These are phyloP conservation scores for Naematelia encephala DNA, from an alignment of 768 basidiomycete species.

Conservation along the genomic window DNA sequence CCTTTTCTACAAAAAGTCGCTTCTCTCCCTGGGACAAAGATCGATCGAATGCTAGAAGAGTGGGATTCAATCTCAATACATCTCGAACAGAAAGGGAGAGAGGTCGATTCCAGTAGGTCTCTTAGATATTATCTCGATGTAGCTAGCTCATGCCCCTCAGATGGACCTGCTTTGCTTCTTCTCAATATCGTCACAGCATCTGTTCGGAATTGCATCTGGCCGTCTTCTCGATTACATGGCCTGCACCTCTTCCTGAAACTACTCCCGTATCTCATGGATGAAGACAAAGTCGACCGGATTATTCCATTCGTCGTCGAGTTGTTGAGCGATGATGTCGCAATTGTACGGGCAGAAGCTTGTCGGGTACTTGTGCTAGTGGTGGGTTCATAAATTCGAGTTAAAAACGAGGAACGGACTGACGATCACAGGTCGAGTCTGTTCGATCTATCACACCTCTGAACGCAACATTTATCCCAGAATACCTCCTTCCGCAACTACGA, in stretches of 20 bases:
- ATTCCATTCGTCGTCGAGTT: constrained; percentile 88
- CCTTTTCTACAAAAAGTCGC: constrained; percentile 28
- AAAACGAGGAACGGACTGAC: neutral
- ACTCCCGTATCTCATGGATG: constrained; percentile 77
- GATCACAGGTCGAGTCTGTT: constrained; percentile 44
- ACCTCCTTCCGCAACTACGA: constrained; percentile 84
- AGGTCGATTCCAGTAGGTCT: neutral
- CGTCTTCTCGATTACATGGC: constrained; percentile 79
- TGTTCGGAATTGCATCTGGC: constrained; percentile 77
- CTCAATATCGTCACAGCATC: constrained; percentile 83
- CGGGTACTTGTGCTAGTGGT: constrained; percentile 32
- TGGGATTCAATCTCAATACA: constrained; percentile 55
- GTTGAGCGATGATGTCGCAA: constrained; percentile 75
- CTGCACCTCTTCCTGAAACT: constrained; percentile 83
- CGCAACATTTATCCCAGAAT: constrained; percentile 80
- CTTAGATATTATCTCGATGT: neutral
- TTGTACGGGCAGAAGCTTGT: constrained; percentile 66
- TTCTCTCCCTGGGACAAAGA: constrained; percentile 53
- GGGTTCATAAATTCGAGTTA: constrained; percentile 1
- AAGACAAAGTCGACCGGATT: constrained; percentile 89
- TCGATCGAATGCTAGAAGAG: constrained; percentile 81
- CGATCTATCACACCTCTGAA: constrained; percentile 50
- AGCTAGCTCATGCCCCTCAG: constrained; percentile 51
- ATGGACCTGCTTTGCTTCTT: constrained; percentile 84
- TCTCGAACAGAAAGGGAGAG: constrained; percentile 17